Conservation (phyloP, 2,329 filamentous ascomycete species). For the Fusarium duplospermum region DNA sequence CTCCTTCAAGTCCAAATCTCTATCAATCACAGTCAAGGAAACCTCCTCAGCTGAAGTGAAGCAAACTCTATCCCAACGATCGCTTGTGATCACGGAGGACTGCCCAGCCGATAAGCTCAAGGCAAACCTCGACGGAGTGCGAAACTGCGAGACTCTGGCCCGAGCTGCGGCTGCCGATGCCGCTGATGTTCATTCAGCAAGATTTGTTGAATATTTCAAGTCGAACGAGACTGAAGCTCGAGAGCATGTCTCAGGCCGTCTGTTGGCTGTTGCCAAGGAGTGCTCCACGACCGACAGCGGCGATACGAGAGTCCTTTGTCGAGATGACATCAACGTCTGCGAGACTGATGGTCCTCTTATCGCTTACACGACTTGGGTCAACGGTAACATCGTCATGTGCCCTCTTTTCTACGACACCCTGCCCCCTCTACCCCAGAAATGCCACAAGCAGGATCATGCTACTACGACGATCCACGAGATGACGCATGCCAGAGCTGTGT, state of each 20-base stretch:
- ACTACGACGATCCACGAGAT: slow-evolving; percentile 35
- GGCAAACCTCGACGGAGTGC: slow-evolving; percentile 8
- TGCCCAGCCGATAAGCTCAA: slow-evolving; percentile 19
- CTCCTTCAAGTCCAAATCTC: slow-evolving; percentile 7
- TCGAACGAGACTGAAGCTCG: slow-evolving; percentile 31
- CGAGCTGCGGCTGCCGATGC: slow-evolving; percentile 31
- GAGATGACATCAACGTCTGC: slow-evolving; percentile 18
- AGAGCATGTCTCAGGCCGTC: slow-evolving; percentile 28
- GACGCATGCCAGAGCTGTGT: slow-evolving; percentile 33
- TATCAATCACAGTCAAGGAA: slow-evolving; percentile 14
- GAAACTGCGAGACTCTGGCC: slow-evolving; percentile 31
- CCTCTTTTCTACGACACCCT: slow-evolving; percentile 28
- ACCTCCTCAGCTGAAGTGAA: slow-evolving; percentile 4
- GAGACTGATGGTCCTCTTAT: slow-evolving; percentile 25
- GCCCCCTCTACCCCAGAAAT: slow-evolving; percentile 18
- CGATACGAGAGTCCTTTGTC: slow-evolving; percentile 15
- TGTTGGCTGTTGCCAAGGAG: slow-evolving; percentile 30
- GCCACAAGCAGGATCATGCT: slow-evolving; percentile 39
- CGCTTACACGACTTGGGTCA: slow-evolving; percentile 37
- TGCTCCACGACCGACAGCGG: slow-evolving; percentile 19
- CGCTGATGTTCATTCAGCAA: slow-evolving; percentile 7
- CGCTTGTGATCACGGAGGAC: not conserved
- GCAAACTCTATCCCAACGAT: slow-evolving; percentile 11
- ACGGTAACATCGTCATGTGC: slow-evolving; percentile 31
- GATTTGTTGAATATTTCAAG: slow-evolving; percentile 39